Percentiles rank a stretch among this genome's conserved stretches.
phyloP scores from a whole-genome alignment of 202 grass and related monocot species.

The Carex arenaria region DNA sequence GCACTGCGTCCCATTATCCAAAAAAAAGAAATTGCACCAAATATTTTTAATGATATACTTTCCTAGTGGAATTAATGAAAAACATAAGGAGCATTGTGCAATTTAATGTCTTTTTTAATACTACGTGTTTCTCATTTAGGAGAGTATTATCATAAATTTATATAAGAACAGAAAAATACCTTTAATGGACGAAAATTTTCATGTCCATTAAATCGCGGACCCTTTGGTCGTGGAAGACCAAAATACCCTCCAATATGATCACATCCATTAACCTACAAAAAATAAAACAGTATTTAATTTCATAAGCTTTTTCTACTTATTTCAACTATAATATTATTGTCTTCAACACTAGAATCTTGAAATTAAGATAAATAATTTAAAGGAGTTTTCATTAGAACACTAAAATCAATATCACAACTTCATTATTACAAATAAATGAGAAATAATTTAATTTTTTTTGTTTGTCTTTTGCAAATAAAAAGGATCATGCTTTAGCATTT shows the following conservation, averaged over 20 bases:
- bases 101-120: not conserved
- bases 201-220: slow-evolving; percentile 96
- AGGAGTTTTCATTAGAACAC: too few species aligned
- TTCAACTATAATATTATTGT: not conserved
- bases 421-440: too few species aligned
- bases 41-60: not conserved
- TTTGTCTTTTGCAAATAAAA: too few species aligned
- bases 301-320: not conserved
- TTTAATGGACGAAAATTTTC: slow-evolving; percentile 97
- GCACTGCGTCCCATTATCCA: not conserved
- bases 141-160: not conserved
- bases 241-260: slow-evolving; percentile 97
- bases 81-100: not conserved
- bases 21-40: not conserved
- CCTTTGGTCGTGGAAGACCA: slow-evolving; percentile 89
- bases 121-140: not conserved
- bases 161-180: slow-evolving; percentile 34
- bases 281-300: slow-evolving; percentile 1
- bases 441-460: too few species aligned
- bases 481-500: too few species aligned
- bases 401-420: too few species aligned
- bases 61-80: not conserved
- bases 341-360: too few species aligned
- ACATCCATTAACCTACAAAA: slow-evolving; percentile 90
- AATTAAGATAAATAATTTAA: too few species aligned